Evolutionary conservation across 2,329 filamentous ascomycete genomes (phyloP), one percentile per base, ranked within the genome.

Genomic region (Penicillium sp.): DNA sequence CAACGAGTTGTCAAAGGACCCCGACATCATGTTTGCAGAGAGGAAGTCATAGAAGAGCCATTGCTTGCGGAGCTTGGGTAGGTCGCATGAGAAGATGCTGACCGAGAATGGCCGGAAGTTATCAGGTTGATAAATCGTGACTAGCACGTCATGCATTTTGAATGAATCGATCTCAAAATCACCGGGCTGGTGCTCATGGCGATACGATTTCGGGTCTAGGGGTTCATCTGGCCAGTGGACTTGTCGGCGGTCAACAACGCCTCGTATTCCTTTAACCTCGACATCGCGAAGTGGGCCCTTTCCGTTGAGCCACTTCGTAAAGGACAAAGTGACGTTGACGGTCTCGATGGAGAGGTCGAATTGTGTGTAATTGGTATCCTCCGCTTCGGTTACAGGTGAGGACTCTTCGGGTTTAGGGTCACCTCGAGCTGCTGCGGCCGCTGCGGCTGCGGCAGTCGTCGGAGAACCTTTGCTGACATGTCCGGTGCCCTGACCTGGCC

Each of bases 261-360:
- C 93, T 49, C 93, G 81, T 24, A 98, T 87, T 4, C 93, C 93
- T 63, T 89, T 93, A 42, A 98, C 85, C 63, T 96, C 89, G 34
- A 98, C 93, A 64, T 97, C 88, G 58, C 87, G 85, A 7, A 98
- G 74, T 5, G 94, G 77, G 0, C 93, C 93, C 67, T 91, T 96
- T 18, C 93, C 91, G 59, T 95, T 97, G 81, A 95, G 94, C 93
- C 93, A 98, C 65, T 96, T 97, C n/a, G 89, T 78, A 59, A 98
- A 97, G 0, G 93, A 98, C 22, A 98, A 69, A 0, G 91, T 97
- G 34, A 98, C 91, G 62, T 98, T 95, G 51, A 98, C 88, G 0
- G 88, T 94, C 52, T 93, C 88, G 49, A 98, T 88, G 0, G 89
- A 95, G 13, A 98, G 76, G 62, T 98, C 93, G 59, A 96, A 98